These are phyloP conservation scores for Moesziomyces aphidis DNA, from an alignment of 1,284 basidiomycete species.

Conservation along the genomic window DNA sequence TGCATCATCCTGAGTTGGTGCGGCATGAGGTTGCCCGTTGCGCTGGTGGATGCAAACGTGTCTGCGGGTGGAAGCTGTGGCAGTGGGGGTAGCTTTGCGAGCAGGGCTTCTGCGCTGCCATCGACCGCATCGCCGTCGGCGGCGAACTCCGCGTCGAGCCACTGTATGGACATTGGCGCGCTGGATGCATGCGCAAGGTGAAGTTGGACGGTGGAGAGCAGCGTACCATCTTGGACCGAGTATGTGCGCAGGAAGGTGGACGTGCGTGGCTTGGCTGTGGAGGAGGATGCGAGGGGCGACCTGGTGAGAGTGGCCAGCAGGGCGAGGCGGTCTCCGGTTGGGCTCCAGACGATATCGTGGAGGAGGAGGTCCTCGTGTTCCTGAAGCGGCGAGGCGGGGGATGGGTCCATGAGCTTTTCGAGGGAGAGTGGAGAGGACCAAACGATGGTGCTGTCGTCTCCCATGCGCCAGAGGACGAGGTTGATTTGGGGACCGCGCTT, in stretches of 20 bases:
- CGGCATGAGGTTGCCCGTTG: constrained; percentile 36
- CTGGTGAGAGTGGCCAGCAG: constrained; percentile 24
- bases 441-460: constrained; percentile 32
- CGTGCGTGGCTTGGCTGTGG: constrained; percentile 11
- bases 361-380: constrained; percentile 42
- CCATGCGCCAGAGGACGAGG: constrained; percentile 45
- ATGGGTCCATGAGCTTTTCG: constrained; percentile 33
- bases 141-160: constrained; percentile 21
- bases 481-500: constrained; percentile 41
- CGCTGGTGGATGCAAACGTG: constrained; percentile 23
- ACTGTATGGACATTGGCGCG: constrained; percentile 12
- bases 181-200: background rate
- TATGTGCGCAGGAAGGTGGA: constrained; percentile 27
- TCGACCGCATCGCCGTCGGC: constrained; percentile 2
- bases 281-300: constrained; percentile 18
- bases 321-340: constrained; percentile 39
- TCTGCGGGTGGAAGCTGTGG: constrained; percentile 29
- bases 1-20: constrained; percentile 52
- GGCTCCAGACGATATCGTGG: constrained; percentile 45
- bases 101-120: constrained; percentile 17
- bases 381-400: constrained; percentile 8
- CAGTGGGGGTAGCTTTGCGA: constrained; percentile 27
- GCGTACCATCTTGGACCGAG: constrained; percentile 43
- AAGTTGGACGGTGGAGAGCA: constrained; percentile 31
- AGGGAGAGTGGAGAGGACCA: constrained; percentile 36